Evolutionary conservation across 495 filamentous ascomycete genomes (phyloP).

Genomic region (Penicillium ochrochloron): DNA sequence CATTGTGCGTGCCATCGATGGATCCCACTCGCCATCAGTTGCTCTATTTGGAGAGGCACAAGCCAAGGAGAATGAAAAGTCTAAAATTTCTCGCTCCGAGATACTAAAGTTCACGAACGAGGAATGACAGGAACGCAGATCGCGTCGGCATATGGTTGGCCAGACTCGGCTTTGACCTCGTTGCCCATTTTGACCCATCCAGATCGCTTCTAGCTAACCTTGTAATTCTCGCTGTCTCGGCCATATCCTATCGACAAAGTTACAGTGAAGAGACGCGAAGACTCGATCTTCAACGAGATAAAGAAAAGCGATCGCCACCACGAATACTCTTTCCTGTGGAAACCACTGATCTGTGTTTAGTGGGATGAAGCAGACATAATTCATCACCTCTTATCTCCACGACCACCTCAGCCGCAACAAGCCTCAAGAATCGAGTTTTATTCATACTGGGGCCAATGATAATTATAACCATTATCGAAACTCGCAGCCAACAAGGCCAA

Average conservation of each 20-base stretch:
- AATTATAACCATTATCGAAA: conserved; percentile 13
- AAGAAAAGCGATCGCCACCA: neutral
- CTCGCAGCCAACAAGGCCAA: conserved; percentile 12
- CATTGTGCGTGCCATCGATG: neutral
- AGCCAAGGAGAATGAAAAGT: neutral
- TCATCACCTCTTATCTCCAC: conserved; percentile 7
- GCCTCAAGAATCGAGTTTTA: neutral
- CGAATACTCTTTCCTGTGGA: neutral
- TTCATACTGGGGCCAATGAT: conserved; percentile 13
- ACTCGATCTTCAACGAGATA: neutral
- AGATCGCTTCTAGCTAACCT: neutral
- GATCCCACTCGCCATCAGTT: neutral
- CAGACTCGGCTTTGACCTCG: neutral
- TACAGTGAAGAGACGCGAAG: neutral
- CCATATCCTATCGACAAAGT: neutral
- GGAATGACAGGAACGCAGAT: neutral
- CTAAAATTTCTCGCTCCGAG: neutral
- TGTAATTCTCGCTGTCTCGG: neutral
- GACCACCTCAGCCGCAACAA: neutral
- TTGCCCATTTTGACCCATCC: neutral
- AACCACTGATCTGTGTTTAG: neutral
- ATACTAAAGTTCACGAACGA: neutral
- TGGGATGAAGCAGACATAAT: neutral
- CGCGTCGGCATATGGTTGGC: neutral
- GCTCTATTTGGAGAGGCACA: neutral